Evolutionary conservation across 768 basidiomycete genomes (phyloP).

Genomic region (Psilocybe azurescens): DNA sequence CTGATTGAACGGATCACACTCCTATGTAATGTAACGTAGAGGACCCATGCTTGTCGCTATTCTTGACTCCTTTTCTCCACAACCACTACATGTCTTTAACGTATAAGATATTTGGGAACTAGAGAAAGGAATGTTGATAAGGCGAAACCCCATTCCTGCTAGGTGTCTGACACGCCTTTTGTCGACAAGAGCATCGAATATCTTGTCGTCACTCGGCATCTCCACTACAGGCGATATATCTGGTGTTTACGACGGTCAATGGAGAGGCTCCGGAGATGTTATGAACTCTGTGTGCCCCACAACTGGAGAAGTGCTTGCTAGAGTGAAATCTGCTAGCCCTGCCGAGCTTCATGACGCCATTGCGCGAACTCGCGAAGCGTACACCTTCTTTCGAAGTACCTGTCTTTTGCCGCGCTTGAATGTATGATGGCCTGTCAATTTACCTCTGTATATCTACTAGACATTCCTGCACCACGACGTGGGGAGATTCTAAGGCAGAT

Average conservation of each 20-base stretch:
- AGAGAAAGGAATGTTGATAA: constrained; percentile 18
- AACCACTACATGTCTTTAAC: constrained; percentile 15
- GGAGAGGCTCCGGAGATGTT: constrained; percentile 78
- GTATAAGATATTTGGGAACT: background rate
- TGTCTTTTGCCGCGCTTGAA: constrained; percentile 5
- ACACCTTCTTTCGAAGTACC: constrained; percentile 64
- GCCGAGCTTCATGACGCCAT: constrained; percentile 75
- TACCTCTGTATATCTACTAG: constrained; percentile 24
- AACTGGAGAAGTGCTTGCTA: constrained; percentile 84
- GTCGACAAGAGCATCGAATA: constrained; percentile 71
- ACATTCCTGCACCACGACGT: constrained; percentile 83
- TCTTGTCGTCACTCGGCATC: constrained; percentile 72
- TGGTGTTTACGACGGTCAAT: constrained; percentile 85
- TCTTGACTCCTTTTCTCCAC: constrained; percentile 14
- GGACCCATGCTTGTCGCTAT: constrained; percentile 9
- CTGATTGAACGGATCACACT: constrained; percentile 24
- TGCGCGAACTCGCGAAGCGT: constrained; percentile 76
- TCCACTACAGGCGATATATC: constrained; percentile 57
- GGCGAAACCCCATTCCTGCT: constrained; percentile 11
- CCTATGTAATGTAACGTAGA: background rate
- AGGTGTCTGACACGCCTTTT: constrained; percentile 47
- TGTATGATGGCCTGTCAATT: background rate
- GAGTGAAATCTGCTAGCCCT: constrained; percentile 73
- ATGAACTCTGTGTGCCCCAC: constrained; percentile 80
- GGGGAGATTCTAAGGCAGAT: constrained; percentile 92